phyloP scores from a whole-genome alignment of 2,329 filamentous ascomycete genomes.

The Botrytis medusae region DNA sequence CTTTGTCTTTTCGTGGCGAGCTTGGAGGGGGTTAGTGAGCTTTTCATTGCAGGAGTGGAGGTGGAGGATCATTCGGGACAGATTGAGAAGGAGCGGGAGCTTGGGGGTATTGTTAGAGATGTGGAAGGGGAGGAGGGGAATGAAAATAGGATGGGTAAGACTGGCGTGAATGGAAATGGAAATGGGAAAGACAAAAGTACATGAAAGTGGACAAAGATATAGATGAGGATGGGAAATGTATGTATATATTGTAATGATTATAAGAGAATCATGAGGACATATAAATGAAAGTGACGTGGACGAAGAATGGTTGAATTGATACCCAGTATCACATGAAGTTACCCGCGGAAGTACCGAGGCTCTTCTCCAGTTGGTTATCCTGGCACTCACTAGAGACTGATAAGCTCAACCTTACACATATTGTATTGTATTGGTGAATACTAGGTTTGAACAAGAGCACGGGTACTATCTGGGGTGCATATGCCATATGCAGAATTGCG shows the following conservation, averaged over 20 bases:
- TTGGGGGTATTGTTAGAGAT: slow-evolving; percentile 30
- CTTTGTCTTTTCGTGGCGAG: slow-evolving; percentile 88
- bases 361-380: neutral
- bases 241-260: slow-evolving; percentile 14
- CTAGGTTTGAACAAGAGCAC: neutral
- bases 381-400: neutral
- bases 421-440: neutral
- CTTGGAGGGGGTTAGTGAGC: slow-evolving; percentile 80
- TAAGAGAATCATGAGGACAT: neutral
- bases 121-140: slow-evolving; percentile 24
- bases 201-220: neutral
- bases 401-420: neutral
- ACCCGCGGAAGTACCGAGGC: neutral
- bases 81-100: slow-evolving; percentile 35
- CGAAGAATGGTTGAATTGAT: neutral
- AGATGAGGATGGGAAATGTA: neutral
- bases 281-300: neutral
- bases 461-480: neutral
- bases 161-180: slow-evolving; percentile 24
- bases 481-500: neutral
- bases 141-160: slow-evolving; percentile 19
- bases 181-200: slow-evolving; percentile 22
- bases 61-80: slow-evolving; percentile 47
- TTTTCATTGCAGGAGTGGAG: slow-evolving; percentile 79
- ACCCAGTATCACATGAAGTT: neutral